Evolutionary conservation across 345 rosid species (phyloP), one percentile per base, ranked within the genome.

Genomic region (Brassica incana): DNA sequence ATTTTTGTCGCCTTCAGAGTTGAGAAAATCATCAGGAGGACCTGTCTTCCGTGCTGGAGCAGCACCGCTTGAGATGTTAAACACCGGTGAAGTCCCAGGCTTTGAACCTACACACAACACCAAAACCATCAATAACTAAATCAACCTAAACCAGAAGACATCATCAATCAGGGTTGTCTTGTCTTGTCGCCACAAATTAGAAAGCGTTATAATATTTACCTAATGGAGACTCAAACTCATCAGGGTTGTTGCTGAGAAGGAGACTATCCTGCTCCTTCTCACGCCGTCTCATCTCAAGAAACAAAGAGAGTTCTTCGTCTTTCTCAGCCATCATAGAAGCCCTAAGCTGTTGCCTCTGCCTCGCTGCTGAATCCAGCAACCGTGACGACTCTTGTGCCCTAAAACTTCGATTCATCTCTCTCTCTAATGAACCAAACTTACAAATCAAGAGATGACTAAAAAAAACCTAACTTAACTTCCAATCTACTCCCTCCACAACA

Each of bases 291-390:
- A 95, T 95, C 87, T 95, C 99, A 23, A 90, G 92, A 77, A 95
- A 95, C 88, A 95, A 69, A 3, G 94, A 88, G 3, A 93, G 95
- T 78, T 93, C 98, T 67, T 95, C 99, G 77, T 95, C 99, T 71
- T 89, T 93, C 78, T 92, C 97, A 84, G 88, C 91, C 93, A 86
- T 80, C 90, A 93, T 79, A 71, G 94, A 88, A 71, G 94, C 94
- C 73, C 91, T 85, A 65, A 91, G 87, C 30, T 91, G 97, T 65
- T 87, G 90, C 83, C 94, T 85, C 84, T 91, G 98, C 78, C 88
- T 90, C 87, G 82, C 84, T 67, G 86, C 89, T 67, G 93, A 86
- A 29, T 86, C 91, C 77, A 89, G 90, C 92, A 91, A 88, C 77
- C 86, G 87, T 80, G 87, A 83, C 58, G 87, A 83, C 58, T 95